Evolutionary conservation across 768 basidiomycete species (phyloP), one percentile per base, ranked within the genome.

Genomic region (Asterophora parasitica): DNA sequence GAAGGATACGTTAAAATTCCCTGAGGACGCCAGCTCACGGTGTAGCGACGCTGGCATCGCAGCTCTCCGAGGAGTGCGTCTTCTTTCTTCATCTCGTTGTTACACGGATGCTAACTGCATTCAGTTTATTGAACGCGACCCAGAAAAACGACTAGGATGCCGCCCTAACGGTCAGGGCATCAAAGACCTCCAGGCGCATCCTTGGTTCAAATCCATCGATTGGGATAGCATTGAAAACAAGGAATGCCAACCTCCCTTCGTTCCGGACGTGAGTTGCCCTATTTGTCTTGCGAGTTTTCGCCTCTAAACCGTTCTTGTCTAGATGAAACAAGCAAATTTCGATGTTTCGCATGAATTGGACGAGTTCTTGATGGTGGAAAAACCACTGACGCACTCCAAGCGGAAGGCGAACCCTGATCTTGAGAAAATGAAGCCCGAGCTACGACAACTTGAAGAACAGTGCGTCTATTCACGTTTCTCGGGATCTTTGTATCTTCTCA

Each of bases 271-370:
- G 59, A 57, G 93, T 85, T 15, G 13, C 23, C 12, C 10, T 9
- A 20, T 46, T 36, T 44, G 41, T 13, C 23, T 27, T 26, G 33
- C 30, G 40, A 44, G 16, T 20, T 37, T 17, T 42, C 23, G 37
- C 37, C 12, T 35, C 39, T 39, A 28, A 57, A 50, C 34, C 48
- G 30, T 30, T 15, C 16, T 35, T 42, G 42, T 34, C 20, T 61
- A 99, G 94, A 82, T 87, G 66, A 93, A 94, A 64, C 86, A 86
- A 67, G 90, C 93, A n/a, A 98, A 99, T 65, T 99, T 98, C 65
- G 95, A 99, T 62, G 86, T 96, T 31, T 83, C 92, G 30, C 93
- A 98, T 61, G 96, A 98, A 70, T 79, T 99, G 8, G 94, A 99
- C 63, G 96, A 99, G 65, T 88, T 98, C 59, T 67, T 99, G 60